These are phyloP conservation scores for Hyaloscypha bicolor DNA, from an alignment of 495 filamentous ascomycete species.

Conservation along the genomic window DNA sequence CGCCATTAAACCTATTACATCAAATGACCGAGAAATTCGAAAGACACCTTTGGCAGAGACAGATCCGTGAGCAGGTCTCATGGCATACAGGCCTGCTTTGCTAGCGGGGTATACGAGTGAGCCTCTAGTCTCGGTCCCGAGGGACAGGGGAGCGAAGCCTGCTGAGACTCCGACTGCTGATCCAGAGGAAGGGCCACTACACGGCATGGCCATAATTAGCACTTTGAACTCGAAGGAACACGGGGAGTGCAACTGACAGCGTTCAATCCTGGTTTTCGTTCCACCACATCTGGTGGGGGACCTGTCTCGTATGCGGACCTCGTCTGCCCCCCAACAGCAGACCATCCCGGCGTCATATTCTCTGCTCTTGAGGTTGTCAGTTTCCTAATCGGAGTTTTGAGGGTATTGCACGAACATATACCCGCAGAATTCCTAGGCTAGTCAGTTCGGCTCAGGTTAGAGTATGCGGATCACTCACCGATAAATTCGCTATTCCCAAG, in stretches of 20 bases:
- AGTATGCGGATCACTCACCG: background rate
- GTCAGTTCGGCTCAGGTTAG: background rate
- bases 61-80: conserved; percentile 8
- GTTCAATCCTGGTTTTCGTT: conserved; percentile 2
- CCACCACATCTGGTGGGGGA: background rate
- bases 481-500: conserved; percentile 7
- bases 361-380: background rate
- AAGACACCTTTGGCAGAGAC: conserved; percentile 6
- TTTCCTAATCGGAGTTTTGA: background rate
- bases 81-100: conserved; percentile 44
- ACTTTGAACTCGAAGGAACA: background rate
- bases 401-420: background rate
- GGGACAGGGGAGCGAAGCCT: conserved; percentile 45
- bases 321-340: conserved; percentile 45
- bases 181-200: conserved; percentile 48
- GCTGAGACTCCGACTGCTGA: conserved; percentile 51
- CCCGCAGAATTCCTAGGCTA: conserved; percentile 4
- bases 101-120: conserved; percentile 43
- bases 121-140: conserved; percentile 51
- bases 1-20: conserved; percentile 12
- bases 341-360: conserved; percentile 44
- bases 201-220: background rate
- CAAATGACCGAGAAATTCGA: conserved; percentile 1
- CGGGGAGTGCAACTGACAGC: background rate
- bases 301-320: conserved; percentile 43